phyloP scores from a whole-genome alignment of 78 protist genomes.

The Planoprotostelium fungivorum region DNA sequence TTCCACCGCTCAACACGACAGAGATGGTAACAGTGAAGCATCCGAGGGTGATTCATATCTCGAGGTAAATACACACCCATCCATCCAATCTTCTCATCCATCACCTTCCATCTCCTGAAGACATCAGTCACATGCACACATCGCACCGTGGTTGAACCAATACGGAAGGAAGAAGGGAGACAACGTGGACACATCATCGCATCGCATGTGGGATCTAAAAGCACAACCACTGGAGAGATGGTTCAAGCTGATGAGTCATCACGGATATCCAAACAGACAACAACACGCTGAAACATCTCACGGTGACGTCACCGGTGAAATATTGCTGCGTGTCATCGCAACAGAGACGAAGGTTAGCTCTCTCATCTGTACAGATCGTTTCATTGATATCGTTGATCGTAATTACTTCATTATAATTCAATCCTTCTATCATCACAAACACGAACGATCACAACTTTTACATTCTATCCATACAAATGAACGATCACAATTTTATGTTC shows the following conservation, averaged over 20 bases:
- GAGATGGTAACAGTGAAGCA: too few species aligned
- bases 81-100: too few species aligned
- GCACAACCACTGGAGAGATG: neutral
- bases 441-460: too few species aligned
- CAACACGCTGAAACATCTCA: neutral
- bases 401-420: neutral
- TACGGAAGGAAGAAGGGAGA: neutral
- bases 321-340: neutral
- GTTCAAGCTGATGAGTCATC: neutral
- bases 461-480: too few species aligned
- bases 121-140: neutral
- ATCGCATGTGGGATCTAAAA: neutral
- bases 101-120: too few species aligned
- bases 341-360: neutral
- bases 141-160: neutral
- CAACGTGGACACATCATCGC: neutral
- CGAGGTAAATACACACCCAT: too few species aligned
- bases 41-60: too few species aligned
- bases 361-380: neutral
- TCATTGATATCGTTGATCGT: neutral
- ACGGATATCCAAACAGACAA: neutral
- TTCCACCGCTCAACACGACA: too few species aligned
- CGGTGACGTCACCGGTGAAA: neutral
- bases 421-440: neutral
- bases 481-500: too few species aligned